Evolutionary conservation across 2,329 filamentous ascomycete species (phyloP).

Genomic region (Trichophyton simii): DNA sequence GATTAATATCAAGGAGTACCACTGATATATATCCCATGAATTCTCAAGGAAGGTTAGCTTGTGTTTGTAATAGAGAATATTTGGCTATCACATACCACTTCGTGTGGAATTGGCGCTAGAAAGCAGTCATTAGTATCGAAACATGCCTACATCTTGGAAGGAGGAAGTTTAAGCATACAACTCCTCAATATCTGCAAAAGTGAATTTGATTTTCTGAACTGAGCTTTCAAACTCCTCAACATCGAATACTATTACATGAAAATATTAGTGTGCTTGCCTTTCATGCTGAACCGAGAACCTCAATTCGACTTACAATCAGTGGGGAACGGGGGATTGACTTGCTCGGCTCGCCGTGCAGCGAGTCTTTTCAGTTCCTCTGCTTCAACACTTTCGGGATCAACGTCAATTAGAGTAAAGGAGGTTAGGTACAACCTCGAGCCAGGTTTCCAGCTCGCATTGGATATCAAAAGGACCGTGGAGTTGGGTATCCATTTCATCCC

Average conservation of each 20-base stretch:
- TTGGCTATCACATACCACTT: neutral
- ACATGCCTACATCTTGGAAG: neutral
- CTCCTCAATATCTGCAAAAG: slow-evolving; percentile 13
- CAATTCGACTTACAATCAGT: slow-evolving; percentile 17
- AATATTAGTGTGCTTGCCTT: neutral
- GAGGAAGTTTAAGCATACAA: slow-evolving; percentile 6
- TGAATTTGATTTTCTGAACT: slow-evolving; percentile 10
- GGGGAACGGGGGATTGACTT: slow-evolving; percentile 36
- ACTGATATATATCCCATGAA: slow-evolving; percentile 13
- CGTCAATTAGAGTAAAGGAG: slow-evolving; percentile 33
- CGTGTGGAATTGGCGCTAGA: neutral
- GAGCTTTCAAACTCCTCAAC: slow-evolving; percentile 8
- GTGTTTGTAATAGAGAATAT: no score
- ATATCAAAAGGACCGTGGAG: slow-evolving; percentile 32
- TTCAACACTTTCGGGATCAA: slow-evolving; percentile 37
- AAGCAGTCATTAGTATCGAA: neutral
- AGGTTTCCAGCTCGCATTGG: slow-evolving; percentile 27
- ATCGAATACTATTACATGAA: slow-evolving; percentile 10
- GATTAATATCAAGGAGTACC: slow-evolving; percentile 12
- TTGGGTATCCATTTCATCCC: slow-evolving; percentile 27
- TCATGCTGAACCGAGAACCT: neutral
- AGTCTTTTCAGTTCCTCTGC: slow-evolving; percentile 34
- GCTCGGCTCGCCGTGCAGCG: slow-evolving; percentile 30
- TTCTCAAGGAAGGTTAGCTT: neutral
- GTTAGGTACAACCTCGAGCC: slow-evolving; percentile 27